These are phyloP conservation scores for Strobilomyces echinocephalus DNA, from an alignment of 768 basidiomycete species.

Conservation along the genomic window DNA sequence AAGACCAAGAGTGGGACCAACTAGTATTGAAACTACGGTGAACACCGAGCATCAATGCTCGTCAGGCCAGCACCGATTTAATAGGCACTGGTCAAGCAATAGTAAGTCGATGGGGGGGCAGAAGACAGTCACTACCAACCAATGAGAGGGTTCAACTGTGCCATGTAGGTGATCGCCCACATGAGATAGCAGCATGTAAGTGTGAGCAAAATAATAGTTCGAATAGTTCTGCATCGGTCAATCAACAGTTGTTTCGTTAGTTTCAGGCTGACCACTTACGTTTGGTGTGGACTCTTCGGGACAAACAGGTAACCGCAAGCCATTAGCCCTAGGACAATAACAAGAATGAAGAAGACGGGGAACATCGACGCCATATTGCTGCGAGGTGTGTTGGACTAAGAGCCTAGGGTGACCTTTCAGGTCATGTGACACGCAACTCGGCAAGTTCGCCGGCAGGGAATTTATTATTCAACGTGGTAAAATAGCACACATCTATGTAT, in stretches of 20 bases:
- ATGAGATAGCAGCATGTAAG: conserved; percentile 85
- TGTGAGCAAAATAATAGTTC: conserved; percentile 74
- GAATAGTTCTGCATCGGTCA: conserved; percentile 58
- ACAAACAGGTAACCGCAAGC: conserved; percentile 58
- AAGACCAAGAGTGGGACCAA: conserved; percentile 7
- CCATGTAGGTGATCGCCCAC: conserved; percentile 97
- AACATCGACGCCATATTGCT: conserved; percentile 63
- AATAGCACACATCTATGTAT: conserved; percentile 5
- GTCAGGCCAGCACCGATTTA: conserved; percentile 14
- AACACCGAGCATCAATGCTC: background rate
- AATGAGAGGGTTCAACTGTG: conserved; percentile 88
- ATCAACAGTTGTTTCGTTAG: background rate
- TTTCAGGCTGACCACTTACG: conserved; percentile 47
- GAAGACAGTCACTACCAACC: conserved; percentile 46
- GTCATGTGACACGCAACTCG: conserved; percentile 9
- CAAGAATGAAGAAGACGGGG: conserved; percentile 64
- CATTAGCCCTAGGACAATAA: conserved; percentile 62
- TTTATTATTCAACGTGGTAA: background rate
- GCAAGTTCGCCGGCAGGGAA: too few relatives aligned
- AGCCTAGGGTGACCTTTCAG: background rate
- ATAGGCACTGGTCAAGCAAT: conserved; percentile 13
- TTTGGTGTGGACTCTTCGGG: conserved; percentile 87
- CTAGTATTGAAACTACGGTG: conserved; percentile 19
- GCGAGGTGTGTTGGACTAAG: background rate
- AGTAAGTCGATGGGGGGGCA: background rate